Percentiles rank a stretch among this genome's conserved stretches.
Conservation (phyloP, 768 basidiomycete species). For the Psilocybe subaeruginosa region DNA sequence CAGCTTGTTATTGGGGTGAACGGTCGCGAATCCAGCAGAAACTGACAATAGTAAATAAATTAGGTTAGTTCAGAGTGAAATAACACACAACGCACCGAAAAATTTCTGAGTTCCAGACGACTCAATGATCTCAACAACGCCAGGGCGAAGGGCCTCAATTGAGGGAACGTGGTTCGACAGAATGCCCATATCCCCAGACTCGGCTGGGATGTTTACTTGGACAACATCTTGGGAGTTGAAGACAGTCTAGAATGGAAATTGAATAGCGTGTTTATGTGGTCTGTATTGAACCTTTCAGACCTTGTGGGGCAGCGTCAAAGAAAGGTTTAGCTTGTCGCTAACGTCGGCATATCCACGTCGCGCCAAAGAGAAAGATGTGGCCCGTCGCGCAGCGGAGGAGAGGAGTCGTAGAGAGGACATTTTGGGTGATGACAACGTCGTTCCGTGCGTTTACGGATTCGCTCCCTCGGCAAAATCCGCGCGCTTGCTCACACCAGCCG, state of each 20-base stretch:
- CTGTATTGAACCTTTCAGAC: conserved; percentile 39
- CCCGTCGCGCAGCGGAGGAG: conserved; percentile 63
- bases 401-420: conserved; percentile 82
- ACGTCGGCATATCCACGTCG: conserved; percentile 92
- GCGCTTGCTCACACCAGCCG: not conserved
- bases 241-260: conserved; percentile 63
- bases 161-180: conserved; percentile 98
- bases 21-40: conserved; percentile 95
- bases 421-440: conserved; percentile 33
- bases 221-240: conserved; percentile 90
- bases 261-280: conserved; percentile 2
- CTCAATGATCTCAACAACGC: conserved; percentile 94
- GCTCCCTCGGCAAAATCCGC: conserved; percentile 27
- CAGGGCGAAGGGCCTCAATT: conserved; percentile 94
- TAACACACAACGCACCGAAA: conserved; percentile 77
- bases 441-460: conserved; percentile 47
- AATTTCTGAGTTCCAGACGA: conserved; percentile 85
- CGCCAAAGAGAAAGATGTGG: conserved; percentile 52
- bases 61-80: not conserved
- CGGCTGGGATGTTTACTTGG: conserved; percentile 94
- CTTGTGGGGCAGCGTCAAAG: conserved; percentile 94
- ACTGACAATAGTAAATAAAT: conserved; percentile 48
- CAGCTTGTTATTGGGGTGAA: conserved; percentile 95
- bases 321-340: conserved; percentile 88
- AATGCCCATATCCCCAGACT: conserved; percentile 98